Evolutionary conservation across 495 filamentous ascomycete genomes (phyloP).

Genomic region (Penicillium cosmopolitanum): DNA sequence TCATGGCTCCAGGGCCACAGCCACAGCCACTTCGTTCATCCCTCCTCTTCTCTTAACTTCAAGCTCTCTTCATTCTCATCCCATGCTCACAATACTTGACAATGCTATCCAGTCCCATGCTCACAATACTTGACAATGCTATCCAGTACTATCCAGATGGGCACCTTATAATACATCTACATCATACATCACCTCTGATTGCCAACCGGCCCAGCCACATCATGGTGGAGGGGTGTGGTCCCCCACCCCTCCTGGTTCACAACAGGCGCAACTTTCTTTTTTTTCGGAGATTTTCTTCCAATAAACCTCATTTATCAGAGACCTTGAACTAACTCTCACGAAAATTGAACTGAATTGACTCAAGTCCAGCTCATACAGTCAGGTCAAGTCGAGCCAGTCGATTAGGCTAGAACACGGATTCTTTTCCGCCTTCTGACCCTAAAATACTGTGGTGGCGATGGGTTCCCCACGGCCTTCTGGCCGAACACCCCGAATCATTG

Average conservation of each 20-base stretch:
- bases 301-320: background rate
- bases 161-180: too few species aligned
- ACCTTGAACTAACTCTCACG: too few species aligned
- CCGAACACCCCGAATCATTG: constrained; percentile 9
- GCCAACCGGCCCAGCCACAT: too few species aligned
- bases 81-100: background rate
- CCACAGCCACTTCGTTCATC: background rate
- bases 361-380: background rate
- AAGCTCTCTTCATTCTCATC: too few species aligned
- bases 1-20: background rate
- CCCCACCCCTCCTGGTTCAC: background rate
- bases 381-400: background rate
- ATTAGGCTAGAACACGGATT: constrained; percentile 21
- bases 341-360: background rate
- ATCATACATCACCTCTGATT: too few species aligned
- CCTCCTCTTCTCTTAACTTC: background rate
- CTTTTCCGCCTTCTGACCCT: constrained; percentile 25
- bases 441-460: constrained; percentile 11
- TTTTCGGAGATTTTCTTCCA: background rate
- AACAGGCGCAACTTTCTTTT: background rate
- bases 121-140: too few species aligned
- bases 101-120: too few species aligned
- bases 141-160: too few species aligned
- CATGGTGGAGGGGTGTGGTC: too few species aligned
- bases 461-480: constrained; percentile 18